phyloP scores from a whole-genome alignment of 495 filamentous ascomycete species.

The Wilcoxina mikolae region DNA sequence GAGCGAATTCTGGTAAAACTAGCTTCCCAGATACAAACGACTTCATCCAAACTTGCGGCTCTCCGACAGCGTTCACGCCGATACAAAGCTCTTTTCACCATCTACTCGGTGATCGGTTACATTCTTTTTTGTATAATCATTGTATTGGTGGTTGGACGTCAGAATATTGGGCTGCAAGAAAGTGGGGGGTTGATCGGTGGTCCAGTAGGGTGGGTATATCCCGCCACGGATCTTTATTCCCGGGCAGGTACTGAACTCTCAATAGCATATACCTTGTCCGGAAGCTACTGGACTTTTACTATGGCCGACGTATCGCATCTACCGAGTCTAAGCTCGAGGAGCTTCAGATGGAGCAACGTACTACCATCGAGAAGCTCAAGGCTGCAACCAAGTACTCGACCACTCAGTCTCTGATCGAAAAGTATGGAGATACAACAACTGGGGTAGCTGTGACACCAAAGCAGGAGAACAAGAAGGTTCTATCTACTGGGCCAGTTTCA shows the following conservation, averaged over 20 bases:
- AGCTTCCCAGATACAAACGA: conserved; percentile 60
- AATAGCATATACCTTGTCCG: conserved; percentile 30
- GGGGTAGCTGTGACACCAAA: conserved; percentile 22
- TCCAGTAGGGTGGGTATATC: conserved; percentile 49
- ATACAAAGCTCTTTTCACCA: conserved; percentile 70
- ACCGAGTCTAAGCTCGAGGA: conserved; percentile 53
- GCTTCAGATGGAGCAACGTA: conserved; percentile 58
- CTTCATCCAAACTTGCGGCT: conserved; percentile 53
- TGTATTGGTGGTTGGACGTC: conserved; percentile 70
- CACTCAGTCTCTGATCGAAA: conserved; percentile 82
- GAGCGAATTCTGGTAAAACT: conserved; percentile 76
- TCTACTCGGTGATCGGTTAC: conserved; percentile 82
- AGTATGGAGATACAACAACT: conserved; percentile 54
- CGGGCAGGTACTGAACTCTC: conserved; percentile 1
- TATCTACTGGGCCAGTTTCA: not conserved
- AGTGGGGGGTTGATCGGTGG: conserved; percentile 63
- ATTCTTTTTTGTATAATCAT: conserved; percentile 69
- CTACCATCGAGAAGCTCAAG: conserved; percentile 88
- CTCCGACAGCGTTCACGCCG: conserved; percentile 58
- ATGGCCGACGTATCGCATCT: conserved; percentile 61
- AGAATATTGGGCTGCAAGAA: conserved; percentile 58
- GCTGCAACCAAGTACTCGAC: conserved; percentile 87
- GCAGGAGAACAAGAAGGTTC: conserved; percentile 30
- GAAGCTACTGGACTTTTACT: conserved; percentile 37
- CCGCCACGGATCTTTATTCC: conserved; percentile 2